A percentile compares a stretch with the other conserved stretches of the same genome.
These are phyloP conservation scores for Niveomyces coronatus DNA, from an alignment of 2,329 filamentous ascomycete species.

Conservation along the genomic window DNA sequence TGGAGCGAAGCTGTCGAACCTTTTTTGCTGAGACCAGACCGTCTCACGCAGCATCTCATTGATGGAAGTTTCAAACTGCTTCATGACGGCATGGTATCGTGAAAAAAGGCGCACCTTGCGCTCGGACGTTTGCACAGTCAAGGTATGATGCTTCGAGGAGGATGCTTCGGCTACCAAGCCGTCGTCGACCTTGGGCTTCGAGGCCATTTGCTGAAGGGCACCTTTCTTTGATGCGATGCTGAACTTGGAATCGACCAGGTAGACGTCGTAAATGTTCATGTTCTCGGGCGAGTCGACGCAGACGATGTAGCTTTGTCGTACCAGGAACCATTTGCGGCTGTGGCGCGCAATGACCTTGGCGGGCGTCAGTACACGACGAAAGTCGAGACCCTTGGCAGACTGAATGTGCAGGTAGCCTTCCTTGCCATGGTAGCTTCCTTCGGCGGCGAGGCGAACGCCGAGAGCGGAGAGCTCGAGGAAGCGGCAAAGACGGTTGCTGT, in stretches of 20 bases:
- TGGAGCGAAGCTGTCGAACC: conserved; percentile 90
- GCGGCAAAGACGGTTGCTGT: conserved; percentile 91
- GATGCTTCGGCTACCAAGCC: conserved; percentile 29
- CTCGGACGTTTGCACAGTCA: conserved; percentile 86
- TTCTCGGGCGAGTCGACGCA: conserved; percentile 98
- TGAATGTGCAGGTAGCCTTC: conserved; percentile 91
- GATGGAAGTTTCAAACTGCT: conserved; percentile 92
- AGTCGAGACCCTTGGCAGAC: conserved; percentile 80
- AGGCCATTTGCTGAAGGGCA: conserved; percentile 39
- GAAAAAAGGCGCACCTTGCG: conserved; percentile 85
- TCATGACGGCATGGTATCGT: conserved; percentile 77
- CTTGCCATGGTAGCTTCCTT: conserved; percentile 95
- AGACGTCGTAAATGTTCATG: conserved; percentile 98
- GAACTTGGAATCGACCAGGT: conserved; percentile 88
- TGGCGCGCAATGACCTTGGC: conserved; percentile 71
- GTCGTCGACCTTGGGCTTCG: conserved; percentile 49
- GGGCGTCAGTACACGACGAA: conserved; percentile 69
- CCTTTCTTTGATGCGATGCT: conserved; percentile 64
- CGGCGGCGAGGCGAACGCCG: conserved; percentile 84
- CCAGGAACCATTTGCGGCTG: conserved; percentile 91
- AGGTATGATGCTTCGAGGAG: conserved; percentile 60
- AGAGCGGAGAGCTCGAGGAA: conserved; percentile 92
- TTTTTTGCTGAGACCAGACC: conserved; percentile 70
- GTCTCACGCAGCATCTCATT: conserved; percentile 75
- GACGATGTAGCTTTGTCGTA: conserved; percentile 95